Conservation (phyloP, 202 grass and related monocot species). For the Elaeis oleifera region DNA sequence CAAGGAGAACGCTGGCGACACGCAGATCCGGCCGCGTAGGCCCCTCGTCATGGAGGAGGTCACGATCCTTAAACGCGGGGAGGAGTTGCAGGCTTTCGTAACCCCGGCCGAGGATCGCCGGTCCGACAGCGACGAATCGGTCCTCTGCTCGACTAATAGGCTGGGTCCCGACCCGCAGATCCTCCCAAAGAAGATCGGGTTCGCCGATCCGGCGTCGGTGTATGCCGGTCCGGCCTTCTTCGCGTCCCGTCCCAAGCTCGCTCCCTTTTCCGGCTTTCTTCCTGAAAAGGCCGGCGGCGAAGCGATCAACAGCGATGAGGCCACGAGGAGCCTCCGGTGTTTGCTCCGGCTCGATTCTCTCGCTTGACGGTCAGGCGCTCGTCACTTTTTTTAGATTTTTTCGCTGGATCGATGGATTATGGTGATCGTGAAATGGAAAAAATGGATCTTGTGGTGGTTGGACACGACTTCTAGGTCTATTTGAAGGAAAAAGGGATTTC, state of each 20-base stretch:
- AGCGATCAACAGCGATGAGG: constrained; percentile 11
- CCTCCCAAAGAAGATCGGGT: constrained; percentile 7
- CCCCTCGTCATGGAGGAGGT: constrained; percentile 30
- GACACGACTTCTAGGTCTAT: too few relatives aligned
- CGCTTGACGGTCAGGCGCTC: background rate
- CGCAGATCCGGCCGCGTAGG: background rate
- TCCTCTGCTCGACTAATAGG: background rate
- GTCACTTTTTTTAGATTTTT: too few relatives aligned
- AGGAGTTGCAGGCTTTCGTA: constrained; percentile 2
- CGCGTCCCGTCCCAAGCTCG: constrained; percentile 48
- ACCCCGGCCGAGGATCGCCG: background rate
- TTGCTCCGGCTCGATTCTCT: constrained; percentile 37
- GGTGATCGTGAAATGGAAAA: background rate
- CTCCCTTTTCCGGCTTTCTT: constrained; percentile 38
- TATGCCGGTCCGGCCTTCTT: constrained; percentile 43
- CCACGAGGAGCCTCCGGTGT: constrained; percentile 43
- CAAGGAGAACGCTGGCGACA: background rate
- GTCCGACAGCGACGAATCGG: background rate
- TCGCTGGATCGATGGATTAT: background rate
- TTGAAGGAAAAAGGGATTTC: too few relatives aligned
- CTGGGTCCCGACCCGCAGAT: background rate
- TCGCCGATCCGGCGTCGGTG: background rate
- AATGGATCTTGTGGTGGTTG: too few relatives aligned
- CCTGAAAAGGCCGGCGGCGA: constrained; percentile 16
- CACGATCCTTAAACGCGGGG: constrained; percentile 52